Base-by-base conservation (phyloP, 2,329 filamentous ascomycete genomes). In the Pyricularia pennisetigena region DNA sequence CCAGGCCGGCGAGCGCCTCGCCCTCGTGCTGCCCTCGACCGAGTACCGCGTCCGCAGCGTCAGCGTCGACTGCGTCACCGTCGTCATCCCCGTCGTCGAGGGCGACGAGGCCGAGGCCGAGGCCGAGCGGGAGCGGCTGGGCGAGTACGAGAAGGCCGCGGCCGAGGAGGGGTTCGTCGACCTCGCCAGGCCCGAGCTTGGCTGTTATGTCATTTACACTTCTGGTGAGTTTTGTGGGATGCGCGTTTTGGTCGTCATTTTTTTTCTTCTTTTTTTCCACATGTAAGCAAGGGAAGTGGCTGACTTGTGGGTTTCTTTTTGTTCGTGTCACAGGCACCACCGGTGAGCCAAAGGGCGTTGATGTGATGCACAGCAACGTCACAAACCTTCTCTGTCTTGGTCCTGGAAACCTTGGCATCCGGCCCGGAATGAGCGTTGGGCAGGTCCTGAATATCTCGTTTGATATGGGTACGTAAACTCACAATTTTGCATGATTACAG, bases 401-500 rank as follows among this genome's bases (percentile, higher is more conserved):
- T 4, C 66, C 54, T 82, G 68, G 74, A 82, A 29, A 78, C 68
- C 73, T 88, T 20, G 82, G 80, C 3, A 83, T 88, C 66, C 75
- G 72, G 12, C 74, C 78, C 2, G 85, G 85, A 14, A 82, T 79
- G 12, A 80, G 80, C 14, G 85, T 88, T 8, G 84, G 82, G 2
- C 84, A 86, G 68, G 78, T 87, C 7, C 77, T 88, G 59, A 87
- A 84, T 70, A 82, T 88, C 63, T 83, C 83, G 62, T 88, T 88
- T 70, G 86, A 88, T 70, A 87, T 88, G 85, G 83, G 85, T 86
- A 78, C 72, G 82, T 76, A 63, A 57, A 20, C 9, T 3, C 4
- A 14, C 23, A 9, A 61, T 10, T 4, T 59, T 23, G 24, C 14
- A 28, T 62, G 7, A 9, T 28, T 26, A 14, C 20, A 20, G 3